A percentile compares a stretch with the other conserved stretches of the same genome.
Evolutionary conservation across 345 rosid genomes (phyloP).

Genomic region (Aegle marmelos): DNA sequence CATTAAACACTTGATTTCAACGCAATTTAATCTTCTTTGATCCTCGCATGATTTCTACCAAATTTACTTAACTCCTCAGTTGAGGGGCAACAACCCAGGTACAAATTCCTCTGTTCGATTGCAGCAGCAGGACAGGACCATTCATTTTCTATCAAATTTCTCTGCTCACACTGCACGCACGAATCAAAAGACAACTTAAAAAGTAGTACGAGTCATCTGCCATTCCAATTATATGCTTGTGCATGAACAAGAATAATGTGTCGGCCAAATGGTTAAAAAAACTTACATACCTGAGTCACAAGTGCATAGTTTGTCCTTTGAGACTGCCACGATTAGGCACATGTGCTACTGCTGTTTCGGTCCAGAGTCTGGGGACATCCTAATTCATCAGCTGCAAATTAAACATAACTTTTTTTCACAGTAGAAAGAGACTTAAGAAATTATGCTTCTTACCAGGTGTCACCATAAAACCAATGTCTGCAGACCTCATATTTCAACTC

Average conservation of each 20-base stretch:
- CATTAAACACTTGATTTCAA: not conserved
- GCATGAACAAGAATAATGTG: not conserved
- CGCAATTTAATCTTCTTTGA: not conserved
- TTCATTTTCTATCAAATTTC: no score
- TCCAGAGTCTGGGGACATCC: not conserved
- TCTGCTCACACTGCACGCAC: slow-evolving; percentile 18
- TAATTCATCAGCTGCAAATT: not conserved
- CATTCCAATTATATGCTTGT: not conserved
- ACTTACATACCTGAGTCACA: not conserved
- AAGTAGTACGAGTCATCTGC: not conserved
- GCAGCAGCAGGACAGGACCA: not conserved
- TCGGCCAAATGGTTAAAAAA: not conserved
- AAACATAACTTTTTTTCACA: not conserved
- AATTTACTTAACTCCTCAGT: not conserved
- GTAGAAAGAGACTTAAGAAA: not conserved
- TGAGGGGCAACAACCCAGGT: not conserved
- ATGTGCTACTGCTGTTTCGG: not conserved
- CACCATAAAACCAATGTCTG: not conserved
- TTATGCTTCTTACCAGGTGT: not conserved
- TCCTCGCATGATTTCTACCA: no score
- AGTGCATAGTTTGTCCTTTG: not conserved
- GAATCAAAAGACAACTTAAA: not conserved
- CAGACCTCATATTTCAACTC: not conserved
- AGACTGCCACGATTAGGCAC: not conserved
- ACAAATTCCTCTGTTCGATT: not conserved